A percentile compares a stretch with the other conserved stretches of the same genome.
These are phyloP conservation scores for Edaphochlamys debaryana DNA, from an alignment of 139 green algal species.

Conservation along the genomic window DNA sequence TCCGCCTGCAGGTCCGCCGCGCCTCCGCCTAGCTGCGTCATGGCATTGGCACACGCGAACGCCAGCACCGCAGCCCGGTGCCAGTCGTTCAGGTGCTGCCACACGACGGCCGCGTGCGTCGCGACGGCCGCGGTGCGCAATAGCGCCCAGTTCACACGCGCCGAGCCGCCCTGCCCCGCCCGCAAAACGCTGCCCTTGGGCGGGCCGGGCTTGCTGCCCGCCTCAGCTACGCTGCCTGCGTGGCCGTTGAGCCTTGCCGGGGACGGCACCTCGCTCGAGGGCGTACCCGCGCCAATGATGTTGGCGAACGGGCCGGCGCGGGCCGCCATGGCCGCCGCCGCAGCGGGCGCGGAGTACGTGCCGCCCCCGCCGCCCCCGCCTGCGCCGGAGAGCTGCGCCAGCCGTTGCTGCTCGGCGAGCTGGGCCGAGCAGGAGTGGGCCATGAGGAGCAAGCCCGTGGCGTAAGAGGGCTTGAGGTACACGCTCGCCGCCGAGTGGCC, in stretches of 20 bases:
- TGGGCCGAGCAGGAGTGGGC: conserved; percentile 22
- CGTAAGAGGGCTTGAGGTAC: conserved; percentile 35
- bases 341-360: too few relatives aligned
- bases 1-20: background rate
- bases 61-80: conserved; percentile 28
- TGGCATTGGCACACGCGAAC: conserved; percentile 31
- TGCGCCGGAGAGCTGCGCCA: too few relatives aligned
- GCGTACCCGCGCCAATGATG: too few relatives aligned
- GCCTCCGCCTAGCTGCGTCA: conserved; percentile 11
- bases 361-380: too few relatives aligned
- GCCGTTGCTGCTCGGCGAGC: background rate
- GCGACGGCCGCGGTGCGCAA: conserved; percentile 7
- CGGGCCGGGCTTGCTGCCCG: too few relatives aligned
- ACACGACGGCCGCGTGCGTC: conserved; percentile 18
- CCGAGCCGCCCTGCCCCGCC: background rate
- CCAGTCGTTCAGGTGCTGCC: conserved; percentile 35
- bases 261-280: background rate
- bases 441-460: conserved; percentile 35
- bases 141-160: conserved; percentile 33
- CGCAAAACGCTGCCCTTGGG: too few relatives aligned
- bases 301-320: too few relatives aligned
- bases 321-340: too few relatives aligned
- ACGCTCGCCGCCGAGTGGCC: conserved; percentile 1
- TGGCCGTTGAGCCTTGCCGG: too few relatives aligned
- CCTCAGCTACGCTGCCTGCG: too few relatives aligned